Base-by-base conservation (phyloP, 1,139 yeast genomes). In the Nakaseomyces bracarensis region DNA sequence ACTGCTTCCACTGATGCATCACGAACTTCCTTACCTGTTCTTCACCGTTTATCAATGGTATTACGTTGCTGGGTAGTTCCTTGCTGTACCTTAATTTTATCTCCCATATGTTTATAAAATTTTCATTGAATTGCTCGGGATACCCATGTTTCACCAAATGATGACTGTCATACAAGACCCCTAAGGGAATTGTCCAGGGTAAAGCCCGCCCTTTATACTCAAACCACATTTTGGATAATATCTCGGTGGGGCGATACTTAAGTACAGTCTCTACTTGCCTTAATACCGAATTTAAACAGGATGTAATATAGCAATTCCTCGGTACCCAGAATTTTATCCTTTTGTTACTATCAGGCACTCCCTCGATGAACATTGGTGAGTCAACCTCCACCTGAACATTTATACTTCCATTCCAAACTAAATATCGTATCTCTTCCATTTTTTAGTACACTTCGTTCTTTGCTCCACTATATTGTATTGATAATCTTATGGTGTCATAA, bases 151-250 rank as follows among this genome's bases (percentile, higher is more conserved):
- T 9, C 16, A n/a, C 18, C 11, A 20, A 6, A 14, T 33, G 15
- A 16, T 26, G 16, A 11, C 13, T 26, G 51, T 86, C 96, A 54
- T 71, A 75, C 3, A 81, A 62, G 3, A 82, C 66, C 0, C 96
- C 96, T 4, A 81, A 63, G 0, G 96, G 96, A 51, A 78, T 65
- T 51, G 82, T 79, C 95, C 96, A 87, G 38, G 74, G 71, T 21
- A 87, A 46, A 0, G 93, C 86, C 1, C 69, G 75, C 4, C 67
- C 72, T 23, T 79, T 79, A 53, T 67, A 74, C 49, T 77, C 86
- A 40, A 86, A 68, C 95, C 95, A 86, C 71, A 79, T 69, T 2
- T 55, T 10, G 55, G 1, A 53, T 44, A 35, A 22, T 11, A 40
- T 15, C 22, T 40, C 0, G 69, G 11, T 14, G 49, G 15, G 65